Base-by-base conservation (phyloP, 2,329 filamentous ascomycete species). In the Hypoxylon sp. region DNA sequence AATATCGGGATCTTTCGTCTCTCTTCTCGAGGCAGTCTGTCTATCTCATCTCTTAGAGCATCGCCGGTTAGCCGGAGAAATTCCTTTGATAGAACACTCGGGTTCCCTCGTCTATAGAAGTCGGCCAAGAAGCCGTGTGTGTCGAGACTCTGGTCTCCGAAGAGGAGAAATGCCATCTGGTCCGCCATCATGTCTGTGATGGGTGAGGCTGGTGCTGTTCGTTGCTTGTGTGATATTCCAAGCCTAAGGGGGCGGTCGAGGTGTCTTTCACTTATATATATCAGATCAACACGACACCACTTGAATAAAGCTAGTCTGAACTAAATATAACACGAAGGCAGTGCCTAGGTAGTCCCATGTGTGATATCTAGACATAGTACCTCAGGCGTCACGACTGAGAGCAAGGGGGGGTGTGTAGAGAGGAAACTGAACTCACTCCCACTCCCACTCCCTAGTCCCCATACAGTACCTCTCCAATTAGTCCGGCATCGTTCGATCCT, bases 101-200 rank as follows among this genome's bases (percentile, higher is more conserved):
- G 81, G 66, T 80, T 78, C 39, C 78, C 78, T 65, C 79, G 76
- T 56, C 81, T 81, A 73, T 79, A 83, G 71, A 85, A 84, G 62
- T 84, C 81, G 53, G 87, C 85, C 65, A 92, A 79, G 69, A 90
- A 87, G 70, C 81, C 81, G 75, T 90, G 87, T 72, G 89, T 89
- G 76, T 90, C 88, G 72, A 88, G 83, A 65, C 89, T 91, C 79
- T 92, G 90, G 75, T 92, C 90, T 80, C 89, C 89, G 75, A 91
- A 91, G 67, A 91, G 85, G 77, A 90, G 84, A 76, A 84, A 86
- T 55, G 81, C 80, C 77, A 85, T 79, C 74, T 82, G 78, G 77
- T 81, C 77, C 73, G 78, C 80, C 82, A 83, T 84, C 65, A 67
- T 79, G 76, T 71, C 29, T 45, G 52, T 53, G 63, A 68, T 68